Evolutionary conservation across 1,139 yeast genomes (phyloP), one percentile per base, ranked within the genome.

Genomic region (Hansenula lynferdii): DNA sequence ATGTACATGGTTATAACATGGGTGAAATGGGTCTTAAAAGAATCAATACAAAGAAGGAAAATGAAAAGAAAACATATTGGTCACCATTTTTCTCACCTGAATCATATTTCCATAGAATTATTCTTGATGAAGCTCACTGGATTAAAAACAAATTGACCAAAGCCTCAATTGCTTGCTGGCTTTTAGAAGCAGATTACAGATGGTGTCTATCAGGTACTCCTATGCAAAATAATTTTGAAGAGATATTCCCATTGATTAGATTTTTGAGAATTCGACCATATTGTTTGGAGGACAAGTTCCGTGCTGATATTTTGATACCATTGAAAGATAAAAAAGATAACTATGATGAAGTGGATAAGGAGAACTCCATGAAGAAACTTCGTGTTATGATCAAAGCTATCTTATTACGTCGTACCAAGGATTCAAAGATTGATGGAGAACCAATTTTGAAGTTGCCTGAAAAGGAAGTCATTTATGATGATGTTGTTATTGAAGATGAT

Each of bases 201-300:
- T 80, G 95, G 78, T 85, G 96, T 53, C 65, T 92, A 31, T 80
- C 95, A 6, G 99, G 98, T 50, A 92, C 99, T 0, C 98, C 98
- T 0, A 82, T 94, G 68, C 97, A 94, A 61, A 92, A 92, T 53
- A 75, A 69, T 38, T 74, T 90, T 42, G 84, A 77, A 31, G 99
- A 92, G 52, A 64, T 94, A 29, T 86, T 70, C 56, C 89, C 97
- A 2, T 62, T 89, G 33, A 57, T 92, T 22, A 61, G 90, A 45
- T 92, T 89, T 56, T 63, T 92, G 42, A 65, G 73, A 37, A 80
- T 87, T 32, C 69, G 72, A 41, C 94, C 94, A 0, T 84, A 83
- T 51, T 65, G 72, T 50, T 67, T 79, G 55, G 85, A 80, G 49
- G 52, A 51, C 12, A 68, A 64, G 37, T 90, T 89, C 57, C 69